Evolutionary conservation across 495 filamentous ascomycete species (phyloP).

Genomic region (Antarctomyces pellizariae): DNA sequence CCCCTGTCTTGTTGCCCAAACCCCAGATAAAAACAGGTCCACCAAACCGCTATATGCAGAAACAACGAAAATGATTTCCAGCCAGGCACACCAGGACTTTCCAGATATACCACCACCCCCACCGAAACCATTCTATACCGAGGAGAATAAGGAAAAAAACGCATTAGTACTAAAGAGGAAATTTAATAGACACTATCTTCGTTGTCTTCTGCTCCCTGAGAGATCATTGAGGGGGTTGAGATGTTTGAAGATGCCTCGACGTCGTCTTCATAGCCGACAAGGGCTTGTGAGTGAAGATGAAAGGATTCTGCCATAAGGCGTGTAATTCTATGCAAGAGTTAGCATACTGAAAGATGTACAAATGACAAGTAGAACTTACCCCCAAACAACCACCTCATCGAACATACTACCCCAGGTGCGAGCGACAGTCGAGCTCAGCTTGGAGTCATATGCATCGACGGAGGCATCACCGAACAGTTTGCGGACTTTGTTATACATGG

Average conservation of each 20-base stretch:
- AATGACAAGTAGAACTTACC: conserved; percentile 25
- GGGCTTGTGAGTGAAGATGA: conserved; percentile 84
- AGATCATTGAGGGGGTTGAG: conserved; percentile 36
- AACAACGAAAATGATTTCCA: conserved; percentile 10
- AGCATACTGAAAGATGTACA: conserved; percentile 16
- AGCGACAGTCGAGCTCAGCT: conserved; percentile 81
- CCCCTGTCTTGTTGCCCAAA: conserved; percentile 14
- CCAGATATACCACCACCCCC: too few species aligned
- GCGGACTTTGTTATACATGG: conserved; percentile 89
- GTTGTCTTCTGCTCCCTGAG: conserved; percentile 33
- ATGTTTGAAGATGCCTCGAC: conserved; percentile 29
- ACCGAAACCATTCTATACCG: conserved; percentile 6
- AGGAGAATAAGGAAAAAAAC: conserved; percentile 10
- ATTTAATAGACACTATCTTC: conserved; percentile 35
- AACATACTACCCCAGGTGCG: conserved; percentile 95
- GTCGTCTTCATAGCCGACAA: conserved; percentile 81
- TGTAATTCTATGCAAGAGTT: conserved; percentile 51
- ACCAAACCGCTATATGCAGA: conserved; percentile 11
- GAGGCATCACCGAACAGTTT: conserved; percentile 72
- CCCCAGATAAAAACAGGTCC: conserved; percentile 5
- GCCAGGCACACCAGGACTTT: conserved; percentile 13
- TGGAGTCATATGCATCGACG: conserved; percentile 50
- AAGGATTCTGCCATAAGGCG: conserved; percentile 96
- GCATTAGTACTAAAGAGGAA: conserved; percentile 8
- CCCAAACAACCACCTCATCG: conserved; percentile 97